These are phyloP conservation scores for Globisporangium heterothallicum DNA, from an alignment of 352 stramenopile genomes.

Conservation along the genomic window DNA sequence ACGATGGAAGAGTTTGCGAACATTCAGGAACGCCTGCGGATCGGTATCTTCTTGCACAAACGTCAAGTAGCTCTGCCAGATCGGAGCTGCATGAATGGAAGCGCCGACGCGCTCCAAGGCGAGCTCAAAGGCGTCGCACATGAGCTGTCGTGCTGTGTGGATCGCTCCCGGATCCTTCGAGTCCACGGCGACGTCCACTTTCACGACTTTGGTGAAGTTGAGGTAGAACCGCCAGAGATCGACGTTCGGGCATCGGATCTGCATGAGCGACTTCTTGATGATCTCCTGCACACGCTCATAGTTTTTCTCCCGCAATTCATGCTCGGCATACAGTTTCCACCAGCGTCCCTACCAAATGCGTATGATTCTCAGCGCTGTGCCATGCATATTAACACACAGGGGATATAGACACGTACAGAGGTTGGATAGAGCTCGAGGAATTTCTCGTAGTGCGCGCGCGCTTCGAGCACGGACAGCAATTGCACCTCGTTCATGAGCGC, in stretches of 20 bases:
- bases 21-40: conserved; percentile 63
- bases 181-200: conserved; percentile 69
- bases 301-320: conserved; percentile 80
- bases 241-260: conserved; percentile 73
- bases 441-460: conserved; percentile 68
- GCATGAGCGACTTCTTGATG: conserved; percentile 86
- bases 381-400: conserved; percentile 1
- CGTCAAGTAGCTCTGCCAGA: conserved; percentile 80
- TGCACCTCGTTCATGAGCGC: conserved; percentile 77
- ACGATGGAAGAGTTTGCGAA: conserved; percentile 84
- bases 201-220: conserved; percentile 82
- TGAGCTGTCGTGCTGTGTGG: conserved; percentile 56
- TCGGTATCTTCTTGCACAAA: conserved; percentile 80
- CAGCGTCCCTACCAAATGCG: conserved; percentile 44
- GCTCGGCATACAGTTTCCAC: conserved; percentile 85
- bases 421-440: conserved; percentile 71
- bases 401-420: conserved; percentile 23
- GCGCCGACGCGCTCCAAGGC: conserved; percentile 77
- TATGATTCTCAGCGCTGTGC: background rate
- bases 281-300: conserved; percentile 85
- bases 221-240: conserved; percentile 87
- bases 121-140: conserved; percentile 82
- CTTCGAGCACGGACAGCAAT: conserved; percentile 52
- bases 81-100: conserved; percentile 66
- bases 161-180: conserved; percentile 55